A percentile compares a stretch with the other conserved stretches of the same genome.
Evolutionary conservation across 179 eudicot genomes (phyloP).

Genomic region (Patellifolia procumbens): DNA sequence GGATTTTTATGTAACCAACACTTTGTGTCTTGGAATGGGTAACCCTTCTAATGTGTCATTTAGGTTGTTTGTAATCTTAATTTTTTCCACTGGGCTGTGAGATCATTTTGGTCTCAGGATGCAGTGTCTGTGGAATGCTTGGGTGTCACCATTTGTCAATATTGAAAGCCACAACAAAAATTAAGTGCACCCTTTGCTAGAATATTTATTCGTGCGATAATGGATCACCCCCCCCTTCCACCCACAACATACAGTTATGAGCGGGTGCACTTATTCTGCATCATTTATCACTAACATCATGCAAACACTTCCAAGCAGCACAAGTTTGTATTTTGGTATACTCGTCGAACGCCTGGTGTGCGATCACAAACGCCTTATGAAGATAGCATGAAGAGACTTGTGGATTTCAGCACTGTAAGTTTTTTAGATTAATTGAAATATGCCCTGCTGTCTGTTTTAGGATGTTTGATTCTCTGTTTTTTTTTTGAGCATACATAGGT

Average conservation of each 20-base stretch:
- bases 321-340: conserved; percentile 92
- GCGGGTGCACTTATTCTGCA: background rate
- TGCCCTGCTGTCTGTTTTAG: background rate
- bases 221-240: no score
- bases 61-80: no score
- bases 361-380: conserved; percentile 85
- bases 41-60: no score
- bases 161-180: no score
- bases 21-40: no score
- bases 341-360: conserved; percentile 86
- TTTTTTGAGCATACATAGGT: conserved; percentile 42
- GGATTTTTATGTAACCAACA: no score
- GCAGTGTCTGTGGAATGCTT: no score
- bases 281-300: background rate
- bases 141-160: no score
- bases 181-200: no score
- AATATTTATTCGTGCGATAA: no score
- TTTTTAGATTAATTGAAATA: background rate
- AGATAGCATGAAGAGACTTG: conserved; percentile 84
- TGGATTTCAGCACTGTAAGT: conserved; percentile 88
- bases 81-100: no score
- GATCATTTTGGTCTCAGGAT: no score
- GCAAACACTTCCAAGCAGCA: conserved; percentile 43
- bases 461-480: conserved; percentile 13
- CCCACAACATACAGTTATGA: background rate